Evolutionary conservation across 768 basidiomycete genomes (phyloP).

Genomic region (Leccinum boreale): DNA sequence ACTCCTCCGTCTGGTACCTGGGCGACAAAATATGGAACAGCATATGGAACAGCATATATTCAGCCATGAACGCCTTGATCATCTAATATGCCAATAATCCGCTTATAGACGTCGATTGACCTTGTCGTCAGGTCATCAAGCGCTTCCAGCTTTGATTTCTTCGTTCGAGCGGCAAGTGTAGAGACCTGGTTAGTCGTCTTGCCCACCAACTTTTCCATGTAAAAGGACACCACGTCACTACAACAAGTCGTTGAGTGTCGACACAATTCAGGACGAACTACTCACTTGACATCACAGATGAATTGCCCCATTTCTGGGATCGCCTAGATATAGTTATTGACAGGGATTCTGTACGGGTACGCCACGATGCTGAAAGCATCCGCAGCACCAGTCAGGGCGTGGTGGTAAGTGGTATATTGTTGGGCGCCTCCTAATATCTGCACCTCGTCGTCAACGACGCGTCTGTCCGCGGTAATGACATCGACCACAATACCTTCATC

Average conservation of each 20-base stretch:
- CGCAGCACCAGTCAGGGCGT: background rate
- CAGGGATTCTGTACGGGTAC: background rate
- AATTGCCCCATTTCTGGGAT: background rate
- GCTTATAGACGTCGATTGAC: background rate
- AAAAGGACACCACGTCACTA: too few relatives aligned
- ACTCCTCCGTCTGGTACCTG: conserved; percentile 20
- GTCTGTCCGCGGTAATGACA: background rate
- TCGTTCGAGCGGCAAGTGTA: background rate
- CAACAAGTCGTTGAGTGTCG: background rate
- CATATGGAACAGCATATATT: conserved; percentile 7
- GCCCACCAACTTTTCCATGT: too few relatives aligned
- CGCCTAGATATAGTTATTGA: background rate
- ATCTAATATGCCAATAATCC: conserved; percentile 19
- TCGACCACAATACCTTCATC: background rate
- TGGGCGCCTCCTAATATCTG: background rate
- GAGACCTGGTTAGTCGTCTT: too few relatives aligned
- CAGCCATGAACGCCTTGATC: conserved; percentile 1
- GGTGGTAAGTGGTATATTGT: background rate
- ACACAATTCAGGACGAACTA: background rate
- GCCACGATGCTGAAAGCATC: background rate
- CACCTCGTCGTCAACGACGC: background rate
- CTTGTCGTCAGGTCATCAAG: background rate
- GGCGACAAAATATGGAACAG: conserved; percentile 16
- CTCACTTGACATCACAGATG: background rate
- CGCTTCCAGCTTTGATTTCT: background rate